These are phyloP conservation scores for Backusella westeae DNA, from an alignment of 192 early-diverging fungal species.

Conservation along the genomic window DNA sequence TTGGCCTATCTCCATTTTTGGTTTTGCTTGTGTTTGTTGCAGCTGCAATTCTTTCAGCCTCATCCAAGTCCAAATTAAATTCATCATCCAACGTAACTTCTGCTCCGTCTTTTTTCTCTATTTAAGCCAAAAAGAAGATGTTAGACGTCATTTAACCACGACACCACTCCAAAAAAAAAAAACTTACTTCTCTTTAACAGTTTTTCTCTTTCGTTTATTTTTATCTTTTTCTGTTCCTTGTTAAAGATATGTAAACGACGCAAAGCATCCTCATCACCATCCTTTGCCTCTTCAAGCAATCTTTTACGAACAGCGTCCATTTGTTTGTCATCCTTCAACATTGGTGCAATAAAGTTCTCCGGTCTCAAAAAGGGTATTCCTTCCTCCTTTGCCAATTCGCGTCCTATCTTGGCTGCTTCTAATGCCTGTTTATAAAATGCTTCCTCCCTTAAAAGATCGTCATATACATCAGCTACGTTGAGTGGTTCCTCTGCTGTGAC, in stretches of 20 bases:
- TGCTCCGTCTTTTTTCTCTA: constrained; percentile 50
- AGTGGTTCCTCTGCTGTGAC: constrained; percentile 55
- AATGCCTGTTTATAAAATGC: constrained; percentile 93
- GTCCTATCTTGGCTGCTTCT: constrained; percentile 65
- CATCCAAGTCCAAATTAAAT: constrained; percentile 67
- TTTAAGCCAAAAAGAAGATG: not conserved
- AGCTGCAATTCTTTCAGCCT: constrained; percentile 21
- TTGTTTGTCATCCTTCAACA: constrained; percentile 93
- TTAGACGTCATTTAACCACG: not conserved
- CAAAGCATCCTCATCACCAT: constrained; percentile 73
- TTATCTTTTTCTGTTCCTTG: constrained; percentile 86
- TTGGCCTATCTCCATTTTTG: not conserved
- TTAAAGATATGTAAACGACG: constrained; percentile 92
- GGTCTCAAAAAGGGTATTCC: constrained; percentile 79
- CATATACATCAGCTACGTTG: constrained; percentile 60
- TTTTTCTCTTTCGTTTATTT: constrained; percentile 76
- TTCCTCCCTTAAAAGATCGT: constrained; percentile 89
- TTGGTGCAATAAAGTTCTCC: constrained; percentile 93
- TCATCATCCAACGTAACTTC: constrained; percentile 52
- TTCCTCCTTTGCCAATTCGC: constrained; percentile 51
- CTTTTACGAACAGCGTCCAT: constrained; percentile 67
- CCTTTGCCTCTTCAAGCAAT: constrained; percentile 81
- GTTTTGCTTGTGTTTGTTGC: not conserved
- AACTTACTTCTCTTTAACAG: constrained; percentile 79
- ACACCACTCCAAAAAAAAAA: not conserved